phyloP scores from a whole-genome alignment of 805 yeast species.

The Ogataea pignaliae region DNA sequence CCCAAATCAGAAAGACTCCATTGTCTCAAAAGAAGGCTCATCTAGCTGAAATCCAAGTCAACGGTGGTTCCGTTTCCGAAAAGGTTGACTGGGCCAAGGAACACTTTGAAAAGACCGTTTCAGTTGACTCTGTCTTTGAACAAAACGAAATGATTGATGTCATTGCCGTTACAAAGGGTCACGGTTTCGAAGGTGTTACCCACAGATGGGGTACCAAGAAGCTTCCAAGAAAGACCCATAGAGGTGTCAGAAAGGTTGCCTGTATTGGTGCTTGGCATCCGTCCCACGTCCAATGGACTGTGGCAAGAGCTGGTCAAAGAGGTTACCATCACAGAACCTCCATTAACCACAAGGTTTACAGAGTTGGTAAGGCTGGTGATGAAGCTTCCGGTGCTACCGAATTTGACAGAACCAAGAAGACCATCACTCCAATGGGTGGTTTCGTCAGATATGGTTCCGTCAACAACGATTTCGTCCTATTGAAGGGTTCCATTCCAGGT shows the following conservation, averaged over 20 bases:
- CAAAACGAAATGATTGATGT: slow-evolving; percentile 98
- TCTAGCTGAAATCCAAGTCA: slow-evolving; percentile 98
- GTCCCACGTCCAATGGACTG: slow-evolving; percentile 99
- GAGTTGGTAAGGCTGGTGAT: slow-evolving; percentile 95
- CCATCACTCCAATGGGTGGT: slow-evolving; percentile 99
- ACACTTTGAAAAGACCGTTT: slow-evolving; percentile 98
- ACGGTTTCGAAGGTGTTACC: slow-evolving; percentile 99
- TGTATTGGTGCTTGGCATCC: slow-evolving; percentile 99
- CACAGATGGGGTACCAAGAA: slow-evolving; percentile 99
- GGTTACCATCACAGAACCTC: slow-evolving; percentile 99
- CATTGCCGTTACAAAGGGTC: slow-evolving; percentile 99
- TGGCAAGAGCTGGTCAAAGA: slow-evolving; percentile 99
- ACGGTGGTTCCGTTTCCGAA: slow-evolving; percentile 98
- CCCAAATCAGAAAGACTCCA: slow-evolving; percentile 99
- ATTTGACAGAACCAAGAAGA: slow-evolving; percentile 99
- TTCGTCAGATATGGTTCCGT: slow-evolving; percentile 99
- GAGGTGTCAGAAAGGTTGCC: slow-evolving; percentile 99
- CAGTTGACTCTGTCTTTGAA: slow-evolving; percentile 94
- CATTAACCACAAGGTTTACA: slow-evolving; percentile 99
- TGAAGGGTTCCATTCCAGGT: slow-evolving; percentile 99
- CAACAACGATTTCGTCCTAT: slow-evolving; percentile 94
- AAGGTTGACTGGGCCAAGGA: slow-evolving; percentile 98
- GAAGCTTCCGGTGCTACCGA: slow-evolving; percentile 93
- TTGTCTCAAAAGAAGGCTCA: slow-evolving; percentile 99
- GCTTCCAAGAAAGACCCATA: slow-evolving; percentile 99